Evolutionary conservation across 2,329 filamentous ascomycete species (phyloP).

Genomic region (Stagonosporopsis rhizophila): DNA sequence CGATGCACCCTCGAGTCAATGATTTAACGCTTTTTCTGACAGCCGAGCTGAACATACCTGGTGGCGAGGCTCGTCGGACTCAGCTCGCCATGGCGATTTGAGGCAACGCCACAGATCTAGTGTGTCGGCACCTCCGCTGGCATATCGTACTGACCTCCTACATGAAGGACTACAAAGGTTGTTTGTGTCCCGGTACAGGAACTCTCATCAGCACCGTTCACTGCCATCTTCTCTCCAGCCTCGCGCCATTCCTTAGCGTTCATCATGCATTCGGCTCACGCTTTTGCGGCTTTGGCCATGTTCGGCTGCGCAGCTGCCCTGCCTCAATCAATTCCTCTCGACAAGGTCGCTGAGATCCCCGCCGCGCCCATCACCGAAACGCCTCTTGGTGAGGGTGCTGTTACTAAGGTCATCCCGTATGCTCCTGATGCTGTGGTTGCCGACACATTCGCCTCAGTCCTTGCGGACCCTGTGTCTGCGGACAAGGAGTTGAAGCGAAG

Average conservation of each 20-base stretch:
- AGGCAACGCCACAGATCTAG: background rate
- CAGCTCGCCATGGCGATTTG: background rate
- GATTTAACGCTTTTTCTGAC: background rate
- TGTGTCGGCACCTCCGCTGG: background rate
- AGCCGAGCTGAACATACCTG: background rate
- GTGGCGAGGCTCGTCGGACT: background rate
- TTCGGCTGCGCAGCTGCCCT: background rate
- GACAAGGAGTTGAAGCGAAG: background rate
- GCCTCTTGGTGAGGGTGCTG: background rate
- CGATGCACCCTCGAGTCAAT: background rate
- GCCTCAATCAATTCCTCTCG: background rate
- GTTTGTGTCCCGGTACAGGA: background rate
- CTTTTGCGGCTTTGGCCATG: background rate
- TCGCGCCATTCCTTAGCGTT: background rate
- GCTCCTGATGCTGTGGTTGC: background rate
- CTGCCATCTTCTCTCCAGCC: background rate
- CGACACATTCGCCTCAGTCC: background rate
- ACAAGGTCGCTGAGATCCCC: background rate
- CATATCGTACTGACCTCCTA: background rate
- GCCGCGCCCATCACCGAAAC: background rate
- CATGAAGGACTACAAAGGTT: background rate
- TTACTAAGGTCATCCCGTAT: background rate
- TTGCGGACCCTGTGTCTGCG: background rate
- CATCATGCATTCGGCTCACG: background rate
- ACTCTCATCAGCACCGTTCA: background rate